Conservation (phyloP, 768 basidiomycete species). For the Mycena albidolilacea region DNA sequence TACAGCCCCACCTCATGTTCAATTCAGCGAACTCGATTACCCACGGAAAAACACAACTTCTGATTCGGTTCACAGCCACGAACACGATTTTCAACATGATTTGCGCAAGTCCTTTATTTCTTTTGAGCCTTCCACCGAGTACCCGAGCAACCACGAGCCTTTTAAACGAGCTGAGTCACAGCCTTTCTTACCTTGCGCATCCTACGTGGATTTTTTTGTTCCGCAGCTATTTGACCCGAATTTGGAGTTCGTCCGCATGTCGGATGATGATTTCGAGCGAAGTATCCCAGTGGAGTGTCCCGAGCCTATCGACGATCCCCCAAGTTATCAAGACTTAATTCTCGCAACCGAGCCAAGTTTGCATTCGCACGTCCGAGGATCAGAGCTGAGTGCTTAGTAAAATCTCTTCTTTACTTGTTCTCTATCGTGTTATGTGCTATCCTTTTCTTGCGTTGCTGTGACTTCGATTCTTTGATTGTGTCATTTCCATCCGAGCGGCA, state of each 20-base stretch:
- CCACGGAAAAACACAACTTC: neutral
- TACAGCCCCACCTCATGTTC: neutral
- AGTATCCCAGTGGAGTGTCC: neutral
- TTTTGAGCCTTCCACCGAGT: constrained; percentile 3
- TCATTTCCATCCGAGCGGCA: too few relatives aligned
- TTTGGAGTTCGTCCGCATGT: neutral
- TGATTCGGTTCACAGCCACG: neutral
- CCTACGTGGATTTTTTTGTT: constrained; percentile 1
- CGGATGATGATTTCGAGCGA: too few relatives aligned
- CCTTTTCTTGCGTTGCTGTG: too few relatives aligned
- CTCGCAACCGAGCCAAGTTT: neutral
- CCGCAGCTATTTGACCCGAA: neutral
- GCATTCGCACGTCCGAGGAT: too few relatives aligned
- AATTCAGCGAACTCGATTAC: neutral
- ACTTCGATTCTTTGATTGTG: too few relatives aligned
- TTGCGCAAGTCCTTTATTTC: neutral
- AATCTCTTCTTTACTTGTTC: too few relatives aligned
- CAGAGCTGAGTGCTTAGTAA: too few relatives aligned
- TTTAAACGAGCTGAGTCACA: constrained; percentile 14
- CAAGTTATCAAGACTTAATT: constrained; percentile 6
- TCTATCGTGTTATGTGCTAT: too few relatives aligned
- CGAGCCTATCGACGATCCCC: neutral
- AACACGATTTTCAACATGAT: neutral
- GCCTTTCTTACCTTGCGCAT: constrained; percentile 4
- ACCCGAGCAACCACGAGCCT: constrained; percentile 3